Percentiles rank a stretch among this genome's conserved stretches.
Evolutionary conservation across 139 green algal species (phyloP).

Genomic region (Volvox reticuliferus): DNA sequence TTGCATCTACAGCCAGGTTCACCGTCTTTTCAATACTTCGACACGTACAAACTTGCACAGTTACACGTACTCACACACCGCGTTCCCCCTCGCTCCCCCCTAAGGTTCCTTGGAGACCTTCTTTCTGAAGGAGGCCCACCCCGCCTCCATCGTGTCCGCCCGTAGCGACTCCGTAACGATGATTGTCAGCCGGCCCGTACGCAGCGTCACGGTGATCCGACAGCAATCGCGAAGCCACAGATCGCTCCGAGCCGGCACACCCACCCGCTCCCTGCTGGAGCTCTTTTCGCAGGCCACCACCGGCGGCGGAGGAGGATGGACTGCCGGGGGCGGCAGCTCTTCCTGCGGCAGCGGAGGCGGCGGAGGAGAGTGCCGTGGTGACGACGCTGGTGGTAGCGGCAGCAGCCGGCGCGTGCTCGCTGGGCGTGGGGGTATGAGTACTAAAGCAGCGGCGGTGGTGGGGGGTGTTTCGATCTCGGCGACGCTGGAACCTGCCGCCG

Average conservation of each 20-base stretch:
- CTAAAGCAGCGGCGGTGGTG: too few species aligned
- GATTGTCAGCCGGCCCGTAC: not conserved
- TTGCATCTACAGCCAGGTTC: too few species aligned
- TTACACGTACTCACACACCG: not conserved
- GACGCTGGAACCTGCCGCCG: too few species aligned
- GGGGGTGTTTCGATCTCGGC: too few species aligned
- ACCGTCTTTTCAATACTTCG: too few species aligned
- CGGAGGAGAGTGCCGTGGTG: not conserved
- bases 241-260: not conserved
- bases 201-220: not conserved
- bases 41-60: too few species aligned
- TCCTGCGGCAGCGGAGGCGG: not conserved
- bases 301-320: too few species aligned
- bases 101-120: constrained; percentile 3
- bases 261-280: not conserved
- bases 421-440: too few species aligned
- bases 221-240: not conserved
- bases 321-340: not conserved
- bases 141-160: not conserved
- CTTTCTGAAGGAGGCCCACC: not conserved
- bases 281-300: too few species aligned
- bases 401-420: not conserved
- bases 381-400: not conserved
- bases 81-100: not conserved
- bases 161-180: not conserved